These are phyloP conservation scores for Aureobasidium zeae DNA, from an alignment of 2,329 filamentous ascomycete genomes.

Conservation along the genomic window DNA sequence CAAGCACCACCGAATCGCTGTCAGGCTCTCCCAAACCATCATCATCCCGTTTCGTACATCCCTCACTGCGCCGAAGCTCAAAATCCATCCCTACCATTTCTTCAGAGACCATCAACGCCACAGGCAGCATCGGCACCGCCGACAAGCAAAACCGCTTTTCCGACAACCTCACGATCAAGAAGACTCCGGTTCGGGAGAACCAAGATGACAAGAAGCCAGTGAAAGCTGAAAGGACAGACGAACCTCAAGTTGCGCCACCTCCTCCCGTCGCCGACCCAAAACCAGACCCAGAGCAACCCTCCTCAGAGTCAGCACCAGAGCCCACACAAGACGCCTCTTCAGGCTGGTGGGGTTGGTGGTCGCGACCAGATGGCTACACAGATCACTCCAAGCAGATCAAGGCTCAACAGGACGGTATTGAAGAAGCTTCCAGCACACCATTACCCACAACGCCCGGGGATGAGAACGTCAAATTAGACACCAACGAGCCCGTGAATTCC, in stretches of 20 bases:
- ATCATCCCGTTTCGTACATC: constrained; percentile 16
- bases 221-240: constrained; percentile 17
- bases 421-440: constrained; percentile 34
- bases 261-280: neutral
- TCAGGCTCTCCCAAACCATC: constrained; percentile 24
- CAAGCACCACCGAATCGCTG: constrained; percentile 34
- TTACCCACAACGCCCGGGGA: constrained; percentile 29
- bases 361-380: constrained; percentile 38
- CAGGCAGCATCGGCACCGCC: constrained; percentile 23
- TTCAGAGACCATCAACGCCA: constrained; percentile 39
- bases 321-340: constrained; percentile 24
- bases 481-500: constrained; percentile 2
- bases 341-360: constrained; percentile 42
- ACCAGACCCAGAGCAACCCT: constrained; percentile 23
- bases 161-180: constrained; percentile 14
- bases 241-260: constrained; percentile 20
- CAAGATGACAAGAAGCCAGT: constrained; percentile 11
- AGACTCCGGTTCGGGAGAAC: neutral
- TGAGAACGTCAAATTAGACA: constrained; percentile 2
- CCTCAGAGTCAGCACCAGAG: constrained; percentile 39
- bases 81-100: constrained; percentile 38
- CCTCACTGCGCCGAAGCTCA: constrained; percentile 22
- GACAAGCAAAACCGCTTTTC: constrained; percentile 20
- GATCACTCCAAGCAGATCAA: constrained; percentile 30
- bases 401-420: constrained; percentile 21